These are phyloP conservation scores for Nitzschia inconspicua DNA, from an alignment of 108 stramenopile species.

Conservation along the genomic window DNA sequence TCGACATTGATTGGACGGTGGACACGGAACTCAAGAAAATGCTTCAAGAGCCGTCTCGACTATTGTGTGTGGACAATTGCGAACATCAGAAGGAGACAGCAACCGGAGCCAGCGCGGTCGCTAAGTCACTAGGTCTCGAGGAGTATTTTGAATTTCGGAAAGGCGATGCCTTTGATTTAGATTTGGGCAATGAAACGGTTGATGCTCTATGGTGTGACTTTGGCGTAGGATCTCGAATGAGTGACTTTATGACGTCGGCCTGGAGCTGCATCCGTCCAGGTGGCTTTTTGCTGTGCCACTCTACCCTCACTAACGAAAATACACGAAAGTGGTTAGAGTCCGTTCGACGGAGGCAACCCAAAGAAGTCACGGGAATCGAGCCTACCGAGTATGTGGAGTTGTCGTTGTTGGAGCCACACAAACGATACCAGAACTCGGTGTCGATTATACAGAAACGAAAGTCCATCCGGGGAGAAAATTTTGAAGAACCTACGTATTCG, in stretches of 20 bases:
- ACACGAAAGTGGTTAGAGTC: constrained; percentile 76
- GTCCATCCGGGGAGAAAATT: constrained; percentile 10
- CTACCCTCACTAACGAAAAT: constrained; percentile 68
- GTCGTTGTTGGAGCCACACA: constrained; percentile 75
- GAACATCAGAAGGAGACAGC: constrained; percentile 80
- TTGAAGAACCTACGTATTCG: constrained; percentile 66
- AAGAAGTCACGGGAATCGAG: constrained; percentile 58
- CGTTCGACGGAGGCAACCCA: constrained; percentile 26
- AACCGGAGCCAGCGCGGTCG: constrained; percentile 55
- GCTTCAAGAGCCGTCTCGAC: constrained; percentile 22
- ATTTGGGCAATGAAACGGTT: constrained; percentile 40
- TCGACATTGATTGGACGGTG: constrained; percentile 72
- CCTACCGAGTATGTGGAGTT: constrained; percentile 55
- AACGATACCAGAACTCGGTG: constrained; percentile 70
- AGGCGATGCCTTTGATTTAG: constrained; percentile 76
- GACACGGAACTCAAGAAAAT: constrained; percentile 22
- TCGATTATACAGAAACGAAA: constrained; percentile 72
- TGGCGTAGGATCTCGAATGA: constrained; percentile 75
- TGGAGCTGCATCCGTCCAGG: constrained; percentile 71
- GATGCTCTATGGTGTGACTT: constrained; percentile 89
- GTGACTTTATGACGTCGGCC: constrained; percentile 46
- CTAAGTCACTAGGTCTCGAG: constrained; percentile 63
- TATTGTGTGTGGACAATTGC: constrained; percentile 82
- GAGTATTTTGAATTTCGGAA: constrained; percentile 49
- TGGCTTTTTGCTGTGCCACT: constrained; percentile 74